A percentile compares a stretch with the other conserved stretches of the same genome.
Conservation (phyloP, 2,329 filamentous ascomycete genomes). For the Immersiporthe knoxdaviesiana region DNA sequence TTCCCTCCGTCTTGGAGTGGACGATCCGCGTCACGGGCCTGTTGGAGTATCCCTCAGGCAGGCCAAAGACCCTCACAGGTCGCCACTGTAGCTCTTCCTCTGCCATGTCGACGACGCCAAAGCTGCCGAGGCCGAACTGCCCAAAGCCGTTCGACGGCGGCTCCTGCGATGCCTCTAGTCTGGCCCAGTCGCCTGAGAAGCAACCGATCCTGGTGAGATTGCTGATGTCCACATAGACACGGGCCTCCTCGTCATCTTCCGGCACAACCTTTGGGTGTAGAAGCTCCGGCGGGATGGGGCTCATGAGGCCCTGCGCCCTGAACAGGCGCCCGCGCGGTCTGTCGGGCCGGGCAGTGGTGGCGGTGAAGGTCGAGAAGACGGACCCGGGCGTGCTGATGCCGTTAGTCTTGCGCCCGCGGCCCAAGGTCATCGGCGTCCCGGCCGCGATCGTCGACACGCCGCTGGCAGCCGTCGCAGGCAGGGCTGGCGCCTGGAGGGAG, state of each 20-base stretch:
- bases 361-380: slow-evolving; percentile 85
- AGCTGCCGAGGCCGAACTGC: slow-evolving; percentile 69
- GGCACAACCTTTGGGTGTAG: slow-evolving; percentile 79
- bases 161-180: slow-evolving; percentile 76
- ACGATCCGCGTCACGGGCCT: slow-evolving; percentile 64
- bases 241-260: slow-evolving; percentile 84
- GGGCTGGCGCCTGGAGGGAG: slow-evolving; percentile 76
- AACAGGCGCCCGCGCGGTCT: slow-evolving; percentile 78
- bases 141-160: slow-evolving; percentile 70
- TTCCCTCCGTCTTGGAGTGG: slow-evolving; percentile 53
- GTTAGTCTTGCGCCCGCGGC: slow-evolving; percentile 66
- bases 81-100: slow-evolving; percentile 71
- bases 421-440: slow-evolving; percentile 77
- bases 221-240: slow-evolving; percentile 87
- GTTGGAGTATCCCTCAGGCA: slow-evolving; percentile 74
- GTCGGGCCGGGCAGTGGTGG: slow-evolving; percentile 77
- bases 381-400: slow-evolving; percentile 83
- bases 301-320: slow-evolving; percentile 77
- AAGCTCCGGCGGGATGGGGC: slow-evolving; percentile 72
- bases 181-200: slow-evolving; percentile 97
- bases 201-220: slow-evolving; percentile 88
- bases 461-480: slow-evolving; percentile 78
- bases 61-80: slow-evolving; percentile 83
- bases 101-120: slow-evolving; percentile 58
- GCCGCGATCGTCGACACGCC: slow-evolving; percentile 78